Evolutionary conservation across 2,329 filamentous ascomycete genomes (phyloP).

Genomic region (Aspergillus versicolor): DNA sequence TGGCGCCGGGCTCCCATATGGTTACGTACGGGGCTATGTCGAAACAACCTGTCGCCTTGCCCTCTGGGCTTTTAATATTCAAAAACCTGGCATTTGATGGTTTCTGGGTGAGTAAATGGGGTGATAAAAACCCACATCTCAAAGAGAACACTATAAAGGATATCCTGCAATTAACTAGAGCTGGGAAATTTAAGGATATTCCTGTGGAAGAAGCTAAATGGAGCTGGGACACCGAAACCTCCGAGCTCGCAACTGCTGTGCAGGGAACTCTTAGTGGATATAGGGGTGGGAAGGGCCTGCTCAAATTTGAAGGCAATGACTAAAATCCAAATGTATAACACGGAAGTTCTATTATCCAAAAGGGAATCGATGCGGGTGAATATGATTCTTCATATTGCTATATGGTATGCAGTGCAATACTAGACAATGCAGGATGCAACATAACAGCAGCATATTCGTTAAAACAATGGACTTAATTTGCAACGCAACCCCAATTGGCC

Average conservation of each 20-base stretch:
- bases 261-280: constrained; percentile 82
- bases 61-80: constrained; percentile 87
- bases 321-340: constrained; percentile 22
- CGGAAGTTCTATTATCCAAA: neutral
- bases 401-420: neutral
- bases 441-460: neutral
- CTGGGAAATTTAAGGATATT: constrained; percentile 76
- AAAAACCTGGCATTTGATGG: constrained; percentile 85
- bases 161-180: constrained; percentile 71
- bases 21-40: constrained; percentile 97
- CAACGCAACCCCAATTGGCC: constrained; percentile 51
- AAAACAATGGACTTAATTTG: neutral
- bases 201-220: constrained; percentile 81
- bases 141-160: constrained; percentile 82
- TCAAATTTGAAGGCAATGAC: constrained; percentile 66
- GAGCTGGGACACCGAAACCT: constrained; percentile 75
- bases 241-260: constrained; percentile 69
- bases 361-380: neutral
- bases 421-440: neutral
- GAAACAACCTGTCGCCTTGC: constrained; percentile 77
- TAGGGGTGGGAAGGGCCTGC: constrained; percentile 83
- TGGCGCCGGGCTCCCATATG: constrained; percentile 68
- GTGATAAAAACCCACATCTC: constrained; percentile 67
- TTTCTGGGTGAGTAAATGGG: constrained; percentile 95
- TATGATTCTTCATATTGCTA: neutral